These are phyloP conservation scores for Alternaria brassicicola DNA, from an alignment of 2,329 filamentous ascomycete genomes.

Conservation along the genomic window DNA sequence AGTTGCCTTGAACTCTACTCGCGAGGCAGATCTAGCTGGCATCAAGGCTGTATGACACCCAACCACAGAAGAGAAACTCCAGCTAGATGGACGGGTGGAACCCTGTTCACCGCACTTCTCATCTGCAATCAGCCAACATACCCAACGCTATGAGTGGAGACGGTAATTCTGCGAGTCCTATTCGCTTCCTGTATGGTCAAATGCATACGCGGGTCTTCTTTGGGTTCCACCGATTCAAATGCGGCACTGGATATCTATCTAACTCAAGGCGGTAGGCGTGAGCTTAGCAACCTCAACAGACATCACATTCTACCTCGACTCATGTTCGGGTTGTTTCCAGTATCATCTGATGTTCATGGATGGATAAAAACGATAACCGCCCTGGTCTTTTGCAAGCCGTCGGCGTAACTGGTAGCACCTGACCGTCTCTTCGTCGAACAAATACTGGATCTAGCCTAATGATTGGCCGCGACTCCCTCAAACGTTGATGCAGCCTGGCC, in stretches of 20 bases:
- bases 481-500: slow-evolving; percentile 34
- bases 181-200: slow-evolving; percentile 1
- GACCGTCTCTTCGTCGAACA: slow-evolving; percentile 25
- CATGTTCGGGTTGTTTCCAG: slow-evolving; percentile 14
- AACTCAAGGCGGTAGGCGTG: slow-evolving; percentile 3
- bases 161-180: background rate
- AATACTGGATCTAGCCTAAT: slow-evolving; percentile 9
- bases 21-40: background rate
- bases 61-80: background rate
- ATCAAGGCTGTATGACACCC: background rate
- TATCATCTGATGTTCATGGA: slow-evolving; percentile 42
- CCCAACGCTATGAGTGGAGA: slow-evolving; percentile 2
- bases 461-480: slow-evolving; percentile 32
- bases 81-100: background rate
- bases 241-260: background rate
- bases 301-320: slow-evolving; percentile 17
- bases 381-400: slow-evolving; percentile 25
- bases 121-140: background rate
- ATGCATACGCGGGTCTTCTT: background rate
- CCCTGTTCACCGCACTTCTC: background rate
- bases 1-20: background rate
- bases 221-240: slow-evolving; percentile 1
- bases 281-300: slow-evolving; percentile 1
- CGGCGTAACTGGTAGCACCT: slow-evolving; percentile 31
- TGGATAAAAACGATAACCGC: slow-evolving; percentile 26